Evolutionary conservation across 306 rosid species (phyloP), one percentile per base, ranked within the genome.

Genomic region (Inga oerstediana): DNA sequence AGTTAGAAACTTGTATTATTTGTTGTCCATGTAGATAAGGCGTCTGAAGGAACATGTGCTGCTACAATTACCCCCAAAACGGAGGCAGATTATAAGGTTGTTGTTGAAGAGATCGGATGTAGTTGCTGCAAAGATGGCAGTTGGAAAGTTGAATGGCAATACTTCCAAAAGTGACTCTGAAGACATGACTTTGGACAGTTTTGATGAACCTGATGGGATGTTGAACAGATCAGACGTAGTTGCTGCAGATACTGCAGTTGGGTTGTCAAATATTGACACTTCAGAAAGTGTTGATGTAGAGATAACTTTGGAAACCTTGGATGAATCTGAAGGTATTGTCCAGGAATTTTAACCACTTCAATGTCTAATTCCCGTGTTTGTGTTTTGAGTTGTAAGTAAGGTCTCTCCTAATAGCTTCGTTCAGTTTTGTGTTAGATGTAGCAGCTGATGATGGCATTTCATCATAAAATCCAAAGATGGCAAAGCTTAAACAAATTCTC

Each of bases 1-100:
- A 35, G 72, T 45, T 72, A 54, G 44, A 64, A 78, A 78, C 52
- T 72, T 16, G 73, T 77, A 83, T 81, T 64, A 78, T 78, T 78
- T 77, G 84, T 78, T 61, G 79, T 65, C 61, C 69, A 78, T 87
- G 68, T 88, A 95, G 98, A 96, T 96, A 84, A 91, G 99, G 82
- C 98, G 99, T 78, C 74, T 96, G 89, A 96, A 96, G 90, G 97
- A 90, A 84, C 98, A 93, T 61, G 92, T 96, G 85, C 75, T 96
- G 88, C 88, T 61, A 64, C 94, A 96, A 85, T 90, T 96, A 83
- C 99, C 99, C 79, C 99, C 97, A 59, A 92, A 92, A 81, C 96
- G 99, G 13, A 89, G 99, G 67, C 99, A 96, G 86, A 89, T 96
- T 80, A 86, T 96, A 84, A 88, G 88, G 91, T 80, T 96, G 37